Conservation (phyloP, 768 basidiomycete genomes). For the Auriculariales sp. region DNA sequence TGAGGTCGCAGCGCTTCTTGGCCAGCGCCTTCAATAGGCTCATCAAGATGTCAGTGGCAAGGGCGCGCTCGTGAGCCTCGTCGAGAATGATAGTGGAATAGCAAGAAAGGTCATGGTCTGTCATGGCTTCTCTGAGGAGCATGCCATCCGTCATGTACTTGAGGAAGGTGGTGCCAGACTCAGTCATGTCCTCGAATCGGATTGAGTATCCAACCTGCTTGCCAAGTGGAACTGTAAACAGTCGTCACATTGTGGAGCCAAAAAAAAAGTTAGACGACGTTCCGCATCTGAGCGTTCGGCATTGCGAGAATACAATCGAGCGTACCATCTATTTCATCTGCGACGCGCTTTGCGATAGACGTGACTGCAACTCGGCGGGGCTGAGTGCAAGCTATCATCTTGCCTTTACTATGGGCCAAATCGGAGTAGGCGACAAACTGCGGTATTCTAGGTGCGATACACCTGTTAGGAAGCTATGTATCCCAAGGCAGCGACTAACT, state of each 20-base stretch:
- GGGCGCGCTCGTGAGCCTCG: conserved; percentile 95
- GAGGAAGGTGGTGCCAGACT: conserved; percentile 79
- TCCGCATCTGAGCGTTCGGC: conserved; percentile 5
- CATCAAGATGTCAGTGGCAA: conserved; percentile 98
- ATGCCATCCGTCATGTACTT: conserved; percentile 99
- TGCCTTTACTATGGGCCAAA: conserved; percentile 77
- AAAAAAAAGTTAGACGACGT: neutral
- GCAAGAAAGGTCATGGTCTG: conserved; percentile 73
- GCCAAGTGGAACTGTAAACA: conserved; percentile 62
- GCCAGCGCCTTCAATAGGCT: conserved; percentile 81
- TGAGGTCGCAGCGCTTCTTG: conserved; percentile 71
- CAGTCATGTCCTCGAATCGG: conserved; percentile 95
- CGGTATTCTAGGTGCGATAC: conserved; percentile 80
- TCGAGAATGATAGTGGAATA: conserved; percentile 98
- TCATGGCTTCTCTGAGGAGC: conserved; percentile 97
- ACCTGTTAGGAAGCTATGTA: no score
- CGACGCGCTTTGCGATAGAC: conserved; percentile 96
- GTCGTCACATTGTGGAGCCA: no score
- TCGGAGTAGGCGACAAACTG: conserved; percentile 94
- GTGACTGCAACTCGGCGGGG: conserved; percentile 93
- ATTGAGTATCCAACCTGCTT: conserved; percentile 96
- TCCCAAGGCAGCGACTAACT: conserved; percentile 53
- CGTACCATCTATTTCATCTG: conserved; percentile 99
- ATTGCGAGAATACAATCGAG: conserved; percentile 15
- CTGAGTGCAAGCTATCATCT: conserved; percentile 92